Base-by-base conservation (phyloP, 129 eudicot genomes). In the Tanacetum coccineum region DNA sequence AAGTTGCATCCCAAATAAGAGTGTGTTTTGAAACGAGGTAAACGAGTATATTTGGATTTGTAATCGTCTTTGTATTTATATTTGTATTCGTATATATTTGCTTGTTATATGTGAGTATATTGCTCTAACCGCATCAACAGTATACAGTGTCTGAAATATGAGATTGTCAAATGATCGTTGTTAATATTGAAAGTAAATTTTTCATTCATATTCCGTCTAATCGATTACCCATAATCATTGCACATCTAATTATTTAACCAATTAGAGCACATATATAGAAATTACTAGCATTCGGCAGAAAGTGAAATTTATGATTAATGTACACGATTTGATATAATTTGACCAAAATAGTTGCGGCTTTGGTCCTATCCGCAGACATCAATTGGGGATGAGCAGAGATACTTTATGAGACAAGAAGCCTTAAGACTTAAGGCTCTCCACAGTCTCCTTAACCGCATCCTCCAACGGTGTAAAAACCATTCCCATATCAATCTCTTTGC, bases 391-490 rank as follows among this genome's bases (percentile, higher is more conserved):
- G 5, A 55, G 15, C 4, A 13, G 15, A 57, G 40, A 13, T 4
- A 13, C 57, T 20, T 62, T 49, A 9, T 0, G n/a, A 21, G 22
- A 13, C 49, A 88, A 60, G 58, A 83, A 81, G 69, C 95, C 95
- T 70, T 81, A 83, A 32, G 81, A 85, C 70, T 68, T 81, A 75
- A 89, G 90, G 78, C 96, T 86, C 39, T 58, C 81, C 13, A 86
- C 79, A 0, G 95, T 86, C 61, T 86, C 96, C 78, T 54, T 39
- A 19, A 89, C 68, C 58, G 87, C 84, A 72, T 81, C 91, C 73
- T 89, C 95, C 40, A 86, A 55, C 2, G 95, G 83, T 25, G 83
- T 86, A 49, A 89, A 76, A 62, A 95, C 88, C 46, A 89, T 78
- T 36, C 97, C 88, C 46, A 89, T 78, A 67, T 81, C 77, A 54